Evolutionary conservation across 148 eudicot species (phyloP).

Genomic region (Mesembryanthemum crystallinum): DNA sequence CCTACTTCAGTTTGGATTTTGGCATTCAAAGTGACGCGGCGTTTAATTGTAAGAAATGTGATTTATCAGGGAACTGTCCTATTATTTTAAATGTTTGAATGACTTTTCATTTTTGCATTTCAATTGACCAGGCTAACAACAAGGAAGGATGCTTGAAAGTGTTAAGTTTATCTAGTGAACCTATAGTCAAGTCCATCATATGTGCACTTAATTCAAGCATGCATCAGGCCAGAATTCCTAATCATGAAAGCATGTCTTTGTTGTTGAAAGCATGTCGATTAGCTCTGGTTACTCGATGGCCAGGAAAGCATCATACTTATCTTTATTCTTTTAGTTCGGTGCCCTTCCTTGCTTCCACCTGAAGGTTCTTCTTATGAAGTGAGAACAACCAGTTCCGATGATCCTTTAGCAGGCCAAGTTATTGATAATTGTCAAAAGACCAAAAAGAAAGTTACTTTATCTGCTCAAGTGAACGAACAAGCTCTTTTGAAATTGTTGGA

Average conservation of each 20-base stretch:
- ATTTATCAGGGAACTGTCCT: background rate
- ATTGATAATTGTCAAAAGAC: conserved; percentile 20
- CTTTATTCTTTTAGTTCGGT: conserved; percentile 61
- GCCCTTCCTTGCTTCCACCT: conserved; percentile 66
- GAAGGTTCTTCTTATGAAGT: conserved; percentile 25
- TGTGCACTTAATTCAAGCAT: conserved; percentile 43
- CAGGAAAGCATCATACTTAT: conserved; percentile 68
- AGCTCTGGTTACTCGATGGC: conserved; percentile 63
- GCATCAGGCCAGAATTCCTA: conserved; percentile 33
- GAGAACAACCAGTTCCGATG: conserved; percentile 18
- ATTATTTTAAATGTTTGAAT: background rate
- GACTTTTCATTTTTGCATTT: conserved; percentile 10
- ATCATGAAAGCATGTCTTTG: conserved; percentile 37
- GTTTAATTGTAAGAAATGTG: conserved; percentile 47
- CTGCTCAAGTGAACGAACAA: conserved; percentile 63
- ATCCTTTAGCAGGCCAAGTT: conserved; percentile 22
- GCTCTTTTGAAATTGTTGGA: conserved; percentile 63
- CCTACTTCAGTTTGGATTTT: conserved; percentile 43
- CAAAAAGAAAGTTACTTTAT: conserved; percentile 50
- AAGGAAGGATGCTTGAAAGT: conserved; percentile 48
- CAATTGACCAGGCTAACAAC: conserved; percentile 54
- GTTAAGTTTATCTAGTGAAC: conserved; percentile 51
- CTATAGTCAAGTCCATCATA: conserved; percentile 49
- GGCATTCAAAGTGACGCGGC: conserved; percentile 62
- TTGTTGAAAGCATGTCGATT: conserved; percentile 63